Evolutionary conservation across 2,329 filamentous ascomycete species (phyloP).

Genomic region (Claviceps quebecensis): DNA sequence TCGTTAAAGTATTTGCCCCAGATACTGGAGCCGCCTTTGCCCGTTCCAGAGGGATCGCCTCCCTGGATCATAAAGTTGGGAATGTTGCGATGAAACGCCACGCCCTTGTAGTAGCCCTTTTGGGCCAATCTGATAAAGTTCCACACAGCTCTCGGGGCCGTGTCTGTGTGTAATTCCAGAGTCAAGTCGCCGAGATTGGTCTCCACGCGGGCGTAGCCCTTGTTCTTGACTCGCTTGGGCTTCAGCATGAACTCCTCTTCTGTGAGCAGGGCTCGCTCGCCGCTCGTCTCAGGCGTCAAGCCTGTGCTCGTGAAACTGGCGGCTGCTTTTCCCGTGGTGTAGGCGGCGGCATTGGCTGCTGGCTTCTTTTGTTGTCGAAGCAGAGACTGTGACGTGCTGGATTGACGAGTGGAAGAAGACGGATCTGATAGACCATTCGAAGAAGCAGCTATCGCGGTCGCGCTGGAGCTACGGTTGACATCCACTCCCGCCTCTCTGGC

Average conservation of each 20-base stretch:
- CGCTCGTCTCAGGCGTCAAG: slow-evolving; percentile 79
- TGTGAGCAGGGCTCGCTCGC: slow-evolving; percentile 69
- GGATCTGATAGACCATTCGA: slow-evolving; percentile 9
- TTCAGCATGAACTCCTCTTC: slow-evolving; percentile 97
- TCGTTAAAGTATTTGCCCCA: slow-evolving; percentile 94
- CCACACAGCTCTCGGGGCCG: slow-evolving; percentile 87
- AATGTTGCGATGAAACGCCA: slow-evolving; percentile 87
- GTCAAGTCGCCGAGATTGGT: slow-evolving; percentile 78
- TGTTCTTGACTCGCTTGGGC: slow-evolving; percentile 74
- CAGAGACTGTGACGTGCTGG: slow-evolving; percentile 16
- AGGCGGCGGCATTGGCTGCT: slow-evolving; percentile 73
- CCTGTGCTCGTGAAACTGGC: slow-evolving; percentile 94
- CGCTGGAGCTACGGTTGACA: slow-evolving; percentile 38
- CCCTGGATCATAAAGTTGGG: slow-evolving; percentile 96
- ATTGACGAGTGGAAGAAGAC: background rate
- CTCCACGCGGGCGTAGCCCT: slow-evolving; percentile 80
- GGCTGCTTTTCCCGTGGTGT: slow-evolving; percentile 82
- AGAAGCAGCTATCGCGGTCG: slow-evolving; percentile 25
- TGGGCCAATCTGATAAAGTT: slow-evolving; percentile 85
- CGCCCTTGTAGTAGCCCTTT: slow-evolving; percentile 75
- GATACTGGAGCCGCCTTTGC: slow-evolving; percentile 74
- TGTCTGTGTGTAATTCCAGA: slow-evolving; percentile 80
- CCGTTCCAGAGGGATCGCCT: slow-evolving; percentile 85
- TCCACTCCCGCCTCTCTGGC: slow-evolving; percentile 50
- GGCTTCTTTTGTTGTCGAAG: slow-evolving; percentile 44